Evolutionary conservation across 2,329 filamentous ascomycete species (phyloP), one percentile per base, ranked within the genome.

Genomic region (Coniochaeta ligniaria): DNA sequence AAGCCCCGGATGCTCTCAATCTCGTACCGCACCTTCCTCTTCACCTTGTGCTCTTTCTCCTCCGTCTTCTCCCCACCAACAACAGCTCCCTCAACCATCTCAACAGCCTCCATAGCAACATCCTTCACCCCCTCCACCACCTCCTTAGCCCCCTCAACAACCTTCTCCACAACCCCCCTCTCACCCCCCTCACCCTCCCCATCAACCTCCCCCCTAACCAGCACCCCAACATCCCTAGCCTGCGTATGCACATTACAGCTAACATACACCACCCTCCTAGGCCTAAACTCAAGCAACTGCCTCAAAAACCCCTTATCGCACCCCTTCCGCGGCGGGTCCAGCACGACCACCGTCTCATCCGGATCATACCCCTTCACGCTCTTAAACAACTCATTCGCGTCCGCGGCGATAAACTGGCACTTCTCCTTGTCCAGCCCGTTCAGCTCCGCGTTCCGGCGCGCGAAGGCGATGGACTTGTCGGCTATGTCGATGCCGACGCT

Each of bases 191-290:
- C 62, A 26, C 73, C 65, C 67, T 77, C 69, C 26, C 20, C 22
- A 26, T 52, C 47, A 17, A 73, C 72, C 68, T 84, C 75, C 0
- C 93, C 92, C 38, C 88, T 82, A 1, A 98, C 92, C 68, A 99
- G 76, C 63, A 94, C 85, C 0, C 93, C 95, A 0, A 99, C 87
- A 74, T 99, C 95, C 59, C 95, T 80, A 16, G 95, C 95, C 81
- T 98, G 95, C 9, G 94, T 98, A 72, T 99, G 95, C 65, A 99
- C 95, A 70, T 99, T 99, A 69, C 95, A 99, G 71, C 91, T 96
- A 45, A 99, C 94, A 72, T 99, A 99, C 5, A 96, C 86, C 12
- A 99, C 85, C 62, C 95, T 81, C 64, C 82, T 81, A 0, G 95
- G 94, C 0, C 83, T 89, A 68, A 91, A 97, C 6, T 78, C 75